Evolutionary conservation across 78 protist genomes (phyloP).

Genomic region (Diacronema lutheri): DNA sequence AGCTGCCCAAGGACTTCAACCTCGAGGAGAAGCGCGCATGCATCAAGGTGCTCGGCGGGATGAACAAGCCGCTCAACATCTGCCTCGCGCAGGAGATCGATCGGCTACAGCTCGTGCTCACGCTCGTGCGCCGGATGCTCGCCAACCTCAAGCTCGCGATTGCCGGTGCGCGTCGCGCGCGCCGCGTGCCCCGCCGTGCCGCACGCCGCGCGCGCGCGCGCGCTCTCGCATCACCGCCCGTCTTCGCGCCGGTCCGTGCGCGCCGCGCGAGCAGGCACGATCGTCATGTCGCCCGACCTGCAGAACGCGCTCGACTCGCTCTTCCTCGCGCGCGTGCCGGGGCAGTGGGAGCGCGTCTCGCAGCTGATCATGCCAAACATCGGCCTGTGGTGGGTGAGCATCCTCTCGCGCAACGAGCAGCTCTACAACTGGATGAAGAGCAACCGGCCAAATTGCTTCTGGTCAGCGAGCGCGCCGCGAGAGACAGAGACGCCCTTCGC

Average conservation of each 20-base stretch:
- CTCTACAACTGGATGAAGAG: slow-evolving; percentile 54
- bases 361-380: background rate
- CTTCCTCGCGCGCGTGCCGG: slow-evolving; percentile 69
- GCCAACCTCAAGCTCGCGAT: slow-evolving; percentile 75
- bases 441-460: slow-evolving; percentile 63
- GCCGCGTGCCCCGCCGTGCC: background rate
- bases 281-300: slow-evolving; percentile 68
- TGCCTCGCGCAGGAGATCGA: slow-evolving; percentile 78
- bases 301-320: slow-evolving; percentile 47
- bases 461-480: too few relatives aligned
- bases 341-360: slow-evolving; percentile 41
- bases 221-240: too few relatives aligned
- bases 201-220: background rate
- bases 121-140: slow-evolving; percentile 41
- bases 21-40: slow-evolving; percentile 20
- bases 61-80: slow-evolving; percentile 66
- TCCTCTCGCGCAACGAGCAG: slow-evolving; percentile 63
- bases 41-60: slow-evolving; percentile 27
- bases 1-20: slow-evolving; percentile 64
- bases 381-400: slow-evolving; percentile 71
- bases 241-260: too few relatives aligned
- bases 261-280: slow-evolving; percentile 46
- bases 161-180: background rate
- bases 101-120: slow-evolving; percentile 52
- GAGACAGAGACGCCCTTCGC: too few relatives aligned